Base-by-base conservation (phyloP, 495 filamentous ascomycete genomes). In the Podospora anserina region DNA sequence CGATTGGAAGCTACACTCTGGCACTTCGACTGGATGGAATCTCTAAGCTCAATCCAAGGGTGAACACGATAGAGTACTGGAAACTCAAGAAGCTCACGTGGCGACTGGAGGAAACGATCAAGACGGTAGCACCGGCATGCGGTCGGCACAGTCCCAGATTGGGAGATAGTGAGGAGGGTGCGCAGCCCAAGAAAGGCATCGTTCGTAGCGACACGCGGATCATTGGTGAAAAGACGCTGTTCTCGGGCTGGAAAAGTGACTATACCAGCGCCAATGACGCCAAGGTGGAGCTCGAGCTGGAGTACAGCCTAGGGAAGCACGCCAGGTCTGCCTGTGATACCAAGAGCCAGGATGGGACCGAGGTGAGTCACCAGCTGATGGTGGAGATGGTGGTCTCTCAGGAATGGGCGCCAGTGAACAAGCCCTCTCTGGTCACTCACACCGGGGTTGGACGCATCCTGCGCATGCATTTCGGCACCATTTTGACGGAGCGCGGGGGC, bases 311-410 rank as follows among this genome's bases (percentile, higher is more conserved):
- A 73, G 82, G 86, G 74, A 83, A 87, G 11, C 72, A 82, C 23
- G 77, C 77, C 16, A 87, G 89, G 64, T 88, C 88, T 9, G 83
- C 91, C 5, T 97, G 94, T 81, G 92, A 96, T 73, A 83, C 93
- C 72, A 91, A 91, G 68, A 86, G 89, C 57, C 82, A 88, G n/a
- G 89, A 88, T 72, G 93, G 93, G 23, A 87, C 94, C 67, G 84
- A 87, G 66, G 86, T 96, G 49, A 88, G 87, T 20, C 95, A 99
- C 82, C 87, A 88, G 72, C 86, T 99, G 28, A 85, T 97, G 74
- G 84, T 98, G 58, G 95, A 99, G 80, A 86, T 99, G 82, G 93
- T 98, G 54, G 94, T 98, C 28, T 89, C 90, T 0, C 94, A 98
- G 78, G 96, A 99, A 75, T 94, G 90, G 82, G 90, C 87, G 19